These are phyloP conservation scores for Actinidia polygama DNA, from an alignment of 179 eudicot genomes.

Conservation along the genomic window DNA sequence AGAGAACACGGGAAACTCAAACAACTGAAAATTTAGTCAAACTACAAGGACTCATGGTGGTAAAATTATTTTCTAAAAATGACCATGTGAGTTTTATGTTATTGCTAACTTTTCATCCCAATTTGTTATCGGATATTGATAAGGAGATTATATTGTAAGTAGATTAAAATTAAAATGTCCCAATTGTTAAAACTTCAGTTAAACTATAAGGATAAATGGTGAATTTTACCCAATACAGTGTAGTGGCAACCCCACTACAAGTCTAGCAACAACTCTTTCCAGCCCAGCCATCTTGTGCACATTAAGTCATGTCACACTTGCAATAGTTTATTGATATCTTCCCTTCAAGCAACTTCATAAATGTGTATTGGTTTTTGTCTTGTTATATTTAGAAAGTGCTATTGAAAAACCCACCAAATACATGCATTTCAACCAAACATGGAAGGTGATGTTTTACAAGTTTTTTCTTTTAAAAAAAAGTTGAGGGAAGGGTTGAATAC, in stretches of 20 bases:
- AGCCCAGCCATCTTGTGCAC: slow-evolving; percentile 21
- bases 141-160: too few relatives aligned
- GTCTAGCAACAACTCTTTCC: slow-evolving; percentile 14
- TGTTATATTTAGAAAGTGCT: background rate
- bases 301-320: slow-evolving; percentile 21
- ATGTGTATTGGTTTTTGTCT: background rate
- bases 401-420: slow-evolving; percentile 17
- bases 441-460: background rate
- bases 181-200: slow-evolving; percentile 4
- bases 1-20: too few relatives aligned
- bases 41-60: too few relatives aligned
- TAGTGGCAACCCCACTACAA: slow-evolving; percentile 16
- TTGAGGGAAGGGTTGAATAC: background rate
- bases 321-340: slow-evolving; percentile 11
- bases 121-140: too few relatives aligned
- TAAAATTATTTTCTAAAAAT: too few relatives aligned
- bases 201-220: background rate
- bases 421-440: background rate
- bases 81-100: too few relatives aligned
- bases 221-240: background rate
- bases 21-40: too few relatives aligned
- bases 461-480: too few relatives aligned
- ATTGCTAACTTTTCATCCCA: too few relatives aligned
- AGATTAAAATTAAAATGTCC: too few relatives aligned
- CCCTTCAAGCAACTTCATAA: background rate